phyloP scores from a whole-genome alignment of 2,329 filamentous ascomycete species.

The Penicillium sp. region DNA sequence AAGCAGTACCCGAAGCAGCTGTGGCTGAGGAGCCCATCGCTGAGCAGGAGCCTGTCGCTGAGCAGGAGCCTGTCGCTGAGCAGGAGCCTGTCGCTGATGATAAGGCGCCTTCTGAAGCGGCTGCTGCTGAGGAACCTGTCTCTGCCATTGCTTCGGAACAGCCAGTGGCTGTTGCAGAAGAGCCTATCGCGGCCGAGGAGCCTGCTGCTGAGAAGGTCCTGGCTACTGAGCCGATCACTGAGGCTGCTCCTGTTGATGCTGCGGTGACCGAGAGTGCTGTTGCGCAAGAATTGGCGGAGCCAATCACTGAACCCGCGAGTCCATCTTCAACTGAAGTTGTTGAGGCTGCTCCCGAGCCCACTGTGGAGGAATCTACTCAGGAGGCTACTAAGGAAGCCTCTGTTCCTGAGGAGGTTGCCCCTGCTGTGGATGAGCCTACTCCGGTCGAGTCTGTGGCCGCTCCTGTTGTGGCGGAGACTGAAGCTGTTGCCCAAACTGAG shows the following conservation, averaged over 20 bases:
- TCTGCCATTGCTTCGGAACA: neutral
- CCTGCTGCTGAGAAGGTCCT: neutral
- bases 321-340: neutral
- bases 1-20: constrained; percentile 1
- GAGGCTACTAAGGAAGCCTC: constrained; percentile 8
- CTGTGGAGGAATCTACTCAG: constrained; percentile 1
- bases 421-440: constrained; percentile 2
- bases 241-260: constrained; percentile 3
- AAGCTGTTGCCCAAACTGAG: neutral
- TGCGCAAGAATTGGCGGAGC: constrained; percentile 6
- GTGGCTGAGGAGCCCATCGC: constrained; percentile 1
- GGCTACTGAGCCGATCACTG: neutral
- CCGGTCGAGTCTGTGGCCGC: constrained; percentile 1
- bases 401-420: constrained; percentile 8
- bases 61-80: constrained; percentile 3
- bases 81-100: constrained; percentile 7
- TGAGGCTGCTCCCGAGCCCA: constrained; percentile 9
- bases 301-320: neutral
- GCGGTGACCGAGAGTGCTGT: neutral
- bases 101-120: neutral
- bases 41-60: constrained; percentile 10
- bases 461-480: constrained; percentile 1
- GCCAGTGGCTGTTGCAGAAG: neutral
- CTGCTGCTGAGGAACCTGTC: neutral
- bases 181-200: neutral